Evolutionary conservation across 2,329 filamentous ascomycete species (phyloP).

Genomic region (Mollisia scopiformis): DNA sequence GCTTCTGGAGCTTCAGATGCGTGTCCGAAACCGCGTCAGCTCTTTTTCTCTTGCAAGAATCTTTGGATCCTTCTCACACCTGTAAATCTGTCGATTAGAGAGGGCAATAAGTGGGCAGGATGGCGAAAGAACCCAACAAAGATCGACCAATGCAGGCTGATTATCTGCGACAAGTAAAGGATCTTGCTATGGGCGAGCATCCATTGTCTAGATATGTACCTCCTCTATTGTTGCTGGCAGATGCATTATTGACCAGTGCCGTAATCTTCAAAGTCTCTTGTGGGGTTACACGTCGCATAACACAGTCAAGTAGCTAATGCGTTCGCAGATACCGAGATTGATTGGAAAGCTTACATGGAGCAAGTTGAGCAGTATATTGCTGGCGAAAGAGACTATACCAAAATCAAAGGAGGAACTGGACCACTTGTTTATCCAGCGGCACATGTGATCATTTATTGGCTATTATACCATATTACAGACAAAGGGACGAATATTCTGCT

Average conservation of each 20-base stretch:
- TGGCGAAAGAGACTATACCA: slow-evolving; percentile 87
- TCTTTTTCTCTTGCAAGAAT: background rate
- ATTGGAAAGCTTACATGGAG: slow-evolving; percentile 97
- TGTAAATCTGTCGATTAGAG: too few species aligned
- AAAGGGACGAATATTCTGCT: slow-evolving; percentile 74
- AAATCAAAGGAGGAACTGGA: slow-evolving; percentile 85
- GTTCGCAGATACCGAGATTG: slow-evolving; percentile 86
- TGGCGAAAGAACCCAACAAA: slow-evolving; percentile 9
- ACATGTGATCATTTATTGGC: slow-evolving; percentile 89
- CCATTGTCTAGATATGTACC: slow-evolving; percentile 32
- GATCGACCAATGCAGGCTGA: slow-evolving; percentile 11
- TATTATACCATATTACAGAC: slow-evolving; percentile 77
- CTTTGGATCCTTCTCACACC: background rate
- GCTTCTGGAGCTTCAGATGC: background rate
- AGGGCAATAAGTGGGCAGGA: background rate
- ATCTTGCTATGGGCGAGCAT: slow-evolving; percentile 32
- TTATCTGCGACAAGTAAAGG: slow-evolving; percentile 25
- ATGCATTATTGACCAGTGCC: slow-evolving; percentile 32
- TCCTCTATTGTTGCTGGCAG: slow-evolving; percentile 29
- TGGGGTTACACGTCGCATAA: slow-evolving; percentile 14
- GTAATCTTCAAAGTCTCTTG: slow-evolving; percentile 36
- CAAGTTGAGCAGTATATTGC: slow-evolving; percentile 79
- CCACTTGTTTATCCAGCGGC: slow-evolving; percentile 93
- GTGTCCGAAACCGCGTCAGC: slow-evolving; percentile 1
- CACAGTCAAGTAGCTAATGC: background rate